Evolutionary conservation across 2,329 filamentous ascomycete genomes (phyloP), one percentile per base, ranked within the genome.

Genomic region (Calonectria pseudoreteaudii): DNA sequence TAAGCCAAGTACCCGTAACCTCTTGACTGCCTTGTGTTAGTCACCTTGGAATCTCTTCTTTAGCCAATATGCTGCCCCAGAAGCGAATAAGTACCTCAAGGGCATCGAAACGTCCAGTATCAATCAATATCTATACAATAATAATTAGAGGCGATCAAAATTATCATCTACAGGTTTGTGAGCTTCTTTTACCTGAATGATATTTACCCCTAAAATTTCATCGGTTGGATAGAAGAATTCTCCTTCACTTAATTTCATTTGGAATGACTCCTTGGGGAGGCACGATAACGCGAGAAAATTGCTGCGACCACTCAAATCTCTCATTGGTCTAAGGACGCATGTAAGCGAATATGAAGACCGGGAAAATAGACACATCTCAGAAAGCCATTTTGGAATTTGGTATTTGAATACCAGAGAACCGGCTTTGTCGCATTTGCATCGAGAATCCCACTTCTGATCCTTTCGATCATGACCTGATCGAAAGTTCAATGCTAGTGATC

Each of bases 81-180:
- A 56, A 10, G 5, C 11, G 28, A n/a, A 56, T 16, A 13, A 56
- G 28, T 2, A 34, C 6, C 28, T 34, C 50, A 56, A 56, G 28
- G 3, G 28, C 4, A 31, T 56, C 50, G 16, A 31, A 56, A 6
- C 3, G 2, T 34, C 4, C 2, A 0, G 3, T 20, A 4, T 11
- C 8, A 34, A 31, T 20, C 16, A 20, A 8, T n/a, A 34, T 1
- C 30, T 18, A 11, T n/a, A 10, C 16, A 4, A 4, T 7, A 31
- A 10, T 4, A 6, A 10, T 56, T 38, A 38, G 16, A 56, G 28
- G 34, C 6, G 3, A 11, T 11, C 11, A 7, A 16, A 7, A 28
- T 1, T 31, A 2, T 5, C 3, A 18, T 3, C 2, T n/a, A 7
- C 2, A 2, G 30, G 7, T 34, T 16, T 20, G 11, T 20, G 4